phyloP scores from a whole-genome alignment of 768 basidiomycete genomes.

The Mycena vitilis region DNA sequence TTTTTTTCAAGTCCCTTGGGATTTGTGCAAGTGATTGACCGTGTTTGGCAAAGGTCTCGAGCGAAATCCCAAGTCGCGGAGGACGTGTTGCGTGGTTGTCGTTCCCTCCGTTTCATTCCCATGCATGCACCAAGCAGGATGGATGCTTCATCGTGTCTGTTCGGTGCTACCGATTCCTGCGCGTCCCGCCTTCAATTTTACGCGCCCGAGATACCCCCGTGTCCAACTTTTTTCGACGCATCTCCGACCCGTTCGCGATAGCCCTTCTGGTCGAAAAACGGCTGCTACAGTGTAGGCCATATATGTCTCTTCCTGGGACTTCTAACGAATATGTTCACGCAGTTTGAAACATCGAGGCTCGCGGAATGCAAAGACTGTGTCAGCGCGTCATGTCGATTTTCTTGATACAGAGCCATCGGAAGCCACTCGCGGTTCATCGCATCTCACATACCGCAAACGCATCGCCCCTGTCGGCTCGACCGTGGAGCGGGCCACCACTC shows the following conservation, averaged over 20 bases:
- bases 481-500: constrained; percentile 42
- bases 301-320: background rate
- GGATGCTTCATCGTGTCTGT: constrained; percentile 47
- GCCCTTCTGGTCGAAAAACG: constrained; percentile 18
- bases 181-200: constrained; percentile 28
- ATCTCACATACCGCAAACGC: background rate
- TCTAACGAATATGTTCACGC: background rate
- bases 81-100: constrained; percentile 24
- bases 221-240: constrained; percentile 13
- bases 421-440: background rate
- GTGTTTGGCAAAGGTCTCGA: constrained; percentile 3
- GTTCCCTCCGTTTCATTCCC: constrained; percentile 40
- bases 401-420: constrained; percentile 3
- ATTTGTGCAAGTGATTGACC: background rate
- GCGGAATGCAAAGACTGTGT: background rate
- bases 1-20: background rate
- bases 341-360: constrained; percentile 11
- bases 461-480: constrained; percentile 1
- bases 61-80: constrained; percentile 34
- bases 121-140: constrained; percentile 64
- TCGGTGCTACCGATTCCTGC: constrained; percentile 36
- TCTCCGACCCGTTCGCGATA: constrained; percentile 27
- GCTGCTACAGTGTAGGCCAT: constrained; percentile 11
- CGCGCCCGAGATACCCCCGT: constrained; percentile 12
- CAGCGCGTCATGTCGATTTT: background rate